Conservation (phyloP, 345 rosid genomes). For the Gossypium stocksii region DNA sequence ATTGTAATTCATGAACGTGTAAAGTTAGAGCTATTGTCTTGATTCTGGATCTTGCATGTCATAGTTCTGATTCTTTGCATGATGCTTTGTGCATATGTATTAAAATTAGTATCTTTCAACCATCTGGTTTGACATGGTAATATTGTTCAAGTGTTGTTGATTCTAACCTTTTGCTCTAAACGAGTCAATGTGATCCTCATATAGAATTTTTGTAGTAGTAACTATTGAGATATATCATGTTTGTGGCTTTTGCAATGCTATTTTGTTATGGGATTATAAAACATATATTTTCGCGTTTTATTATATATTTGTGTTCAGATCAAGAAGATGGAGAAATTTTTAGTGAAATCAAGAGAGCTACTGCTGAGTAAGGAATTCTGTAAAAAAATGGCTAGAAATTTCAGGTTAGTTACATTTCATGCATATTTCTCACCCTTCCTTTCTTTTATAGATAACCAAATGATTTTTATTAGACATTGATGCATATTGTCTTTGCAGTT, state of each 20-base stretch:
- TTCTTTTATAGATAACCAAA: background rate
- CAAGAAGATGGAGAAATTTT: constrained; percentile 53
- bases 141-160: background rate
- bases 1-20: background rate
- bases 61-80: background rate
- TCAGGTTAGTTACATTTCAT: constrained; percentile 38
- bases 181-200: background rate
- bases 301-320: constrained; percentile 23
- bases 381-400: constrained; percentile 48
- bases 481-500: constrained; percentile 33
- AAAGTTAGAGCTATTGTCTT: background rate
- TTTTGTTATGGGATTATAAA: background rate
- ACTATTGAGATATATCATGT: background rate
- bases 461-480: background rate
- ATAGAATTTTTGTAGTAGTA: background rate
- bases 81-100: background rate
- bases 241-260: background rate
- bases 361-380: constrained; percentile 42
- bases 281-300: background rate
- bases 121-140: background rate
- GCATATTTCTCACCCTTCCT: background rate
- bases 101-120: background rate
- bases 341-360: constrained; percentile 29
- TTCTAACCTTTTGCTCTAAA: background rate
- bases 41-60: background rate